phyloP scores from a whole-genome alignment of 441 rosid species.

The Mallotus repandus region DNA sequence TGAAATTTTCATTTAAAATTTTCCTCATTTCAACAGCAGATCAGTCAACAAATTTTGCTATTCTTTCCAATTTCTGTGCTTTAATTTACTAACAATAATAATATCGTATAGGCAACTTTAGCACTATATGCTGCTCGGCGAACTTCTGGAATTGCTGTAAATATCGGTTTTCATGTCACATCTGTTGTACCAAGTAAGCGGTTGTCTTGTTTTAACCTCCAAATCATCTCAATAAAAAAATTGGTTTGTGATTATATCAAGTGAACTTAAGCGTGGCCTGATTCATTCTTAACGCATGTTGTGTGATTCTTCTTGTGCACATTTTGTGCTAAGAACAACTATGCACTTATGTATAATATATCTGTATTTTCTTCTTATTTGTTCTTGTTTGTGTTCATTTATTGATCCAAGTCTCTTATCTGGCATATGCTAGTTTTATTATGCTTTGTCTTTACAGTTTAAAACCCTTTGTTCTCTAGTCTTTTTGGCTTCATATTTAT shows the following conservation, averaged over 20 bases:
- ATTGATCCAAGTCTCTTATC: background rate
- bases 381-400: background rate
- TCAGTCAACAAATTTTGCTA: background rate
- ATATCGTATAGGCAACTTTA: conserved; percentile 64
- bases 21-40: conserved; percentile 2
- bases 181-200: conserved; percentile 85
- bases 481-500: conserved; percentile 15
- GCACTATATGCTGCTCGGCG: conserved; percentile 68
- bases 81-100: conserved; percentile 11
- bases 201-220: conserved; percentile 7
- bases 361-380: background rate
- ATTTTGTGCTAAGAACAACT: background rate
- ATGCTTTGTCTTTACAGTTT: conserved; percentile 1
- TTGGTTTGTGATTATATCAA: background rate
- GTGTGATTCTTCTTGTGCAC: conserved; percentile 11
- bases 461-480: background rate
- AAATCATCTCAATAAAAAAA: background rate
- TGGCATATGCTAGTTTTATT: background rate
- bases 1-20: background rate
- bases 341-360: background rate
- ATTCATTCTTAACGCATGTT: background rate
- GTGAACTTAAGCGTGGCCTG: conserved; percentile 1
- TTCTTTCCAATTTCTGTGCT: background rate
- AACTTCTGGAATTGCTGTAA: conserved; percentile 85
- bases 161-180: conserved; percentile 85